These are phyloP conservation scores for Eimeria maxima DNA, from an alignment of 169 alveolate species.

Conservation along the genomic window DNA sequence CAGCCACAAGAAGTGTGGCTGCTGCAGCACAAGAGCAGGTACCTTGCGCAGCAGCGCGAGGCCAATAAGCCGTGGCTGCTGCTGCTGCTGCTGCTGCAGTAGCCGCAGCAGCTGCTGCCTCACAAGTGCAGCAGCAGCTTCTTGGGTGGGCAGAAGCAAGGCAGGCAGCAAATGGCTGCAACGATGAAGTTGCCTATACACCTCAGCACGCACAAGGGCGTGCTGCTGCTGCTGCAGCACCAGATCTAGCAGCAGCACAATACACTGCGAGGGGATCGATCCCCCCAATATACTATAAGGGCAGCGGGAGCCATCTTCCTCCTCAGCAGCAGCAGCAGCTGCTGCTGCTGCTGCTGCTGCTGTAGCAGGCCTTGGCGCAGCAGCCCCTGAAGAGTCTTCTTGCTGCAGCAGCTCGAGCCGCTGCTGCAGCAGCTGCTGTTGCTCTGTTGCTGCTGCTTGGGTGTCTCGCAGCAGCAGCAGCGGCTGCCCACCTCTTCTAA, in stretches of 20 bases:
- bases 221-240: constrained; percentile 38
- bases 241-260: constrained; percentile 14
- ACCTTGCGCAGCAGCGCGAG: constrained; percentile 39
- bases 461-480: constrained; percentile 46
- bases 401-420: constrained; percentile 46
- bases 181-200: constrained; percentile 45
- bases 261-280: constrained; percentile 36
- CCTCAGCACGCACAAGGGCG: constrained; percentile 4
- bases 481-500: constrained; percentile 36
- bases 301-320: neutral
- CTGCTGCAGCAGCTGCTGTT: constrained; percentile 45
- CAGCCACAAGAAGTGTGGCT: constrained; percentile 12
- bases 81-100: constrained; percentile 57
- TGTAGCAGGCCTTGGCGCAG: neutral
- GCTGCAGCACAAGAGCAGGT: constrained; percentile 51
- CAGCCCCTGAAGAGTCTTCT: neutral
- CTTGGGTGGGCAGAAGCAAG: constrained; percentile 44
- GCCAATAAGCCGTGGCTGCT: constrained; percentile 29
- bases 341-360: neutral
- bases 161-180: constrained; percentile 62
- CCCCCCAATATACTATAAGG: constrained; percentile 41
- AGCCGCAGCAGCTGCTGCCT: constrained; percentile 46
- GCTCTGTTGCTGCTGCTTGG: constrained; percentile 33
- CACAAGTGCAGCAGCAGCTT: constrained; percentile 51
- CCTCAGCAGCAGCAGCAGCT: constrained; percentile 33